A percentile compares a stretch with the other conserved stretches of the same genome.
Conservation (phyloP, 2,329 filamentous ascomycete species). For the Exophiala sideris region DNA sequence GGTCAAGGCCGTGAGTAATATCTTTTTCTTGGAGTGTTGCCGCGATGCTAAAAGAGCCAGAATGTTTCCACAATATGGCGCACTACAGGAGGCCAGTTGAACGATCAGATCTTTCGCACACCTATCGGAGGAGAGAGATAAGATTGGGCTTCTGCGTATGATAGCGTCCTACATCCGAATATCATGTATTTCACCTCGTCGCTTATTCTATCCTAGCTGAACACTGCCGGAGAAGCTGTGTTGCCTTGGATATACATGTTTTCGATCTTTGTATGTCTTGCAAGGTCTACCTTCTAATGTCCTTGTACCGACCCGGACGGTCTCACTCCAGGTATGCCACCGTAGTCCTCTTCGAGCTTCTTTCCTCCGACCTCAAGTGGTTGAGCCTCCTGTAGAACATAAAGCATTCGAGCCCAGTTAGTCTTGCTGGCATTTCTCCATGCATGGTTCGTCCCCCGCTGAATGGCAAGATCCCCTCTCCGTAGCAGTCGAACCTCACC, state of each 20-base stretch:
- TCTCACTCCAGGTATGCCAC: slow-evolving; percentile 7
- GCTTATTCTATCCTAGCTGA: not conserved
- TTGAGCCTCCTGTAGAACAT: slow-evolving; percentile 19
- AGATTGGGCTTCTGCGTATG: not conserved
- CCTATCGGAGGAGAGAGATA: not conserved
- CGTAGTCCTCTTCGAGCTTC: slow-evolving; percentile 22
- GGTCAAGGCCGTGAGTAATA: not conserved
- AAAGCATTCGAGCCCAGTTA: slow-evolving; percentile 21
- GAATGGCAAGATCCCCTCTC: slow-evolving; percentile 52
- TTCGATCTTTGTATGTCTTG: not conserved
- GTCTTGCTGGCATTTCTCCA: slow-evolving; percentile 37
- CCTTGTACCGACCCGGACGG: not conserved
- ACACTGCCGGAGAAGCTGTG: not conserved
- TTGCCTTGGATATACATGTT: not conserved
- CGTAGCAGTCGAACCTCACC: slow-evolving; percentile 46
- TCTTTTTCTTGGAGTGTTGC: too few relatives aligned
- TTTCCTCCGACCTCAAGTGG: slow-evolving; percentile 9
- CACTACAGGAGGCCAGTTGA: slow-evolving; percentile 1
- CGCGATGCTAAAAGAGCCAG: not conserved
- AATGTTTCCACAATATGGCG: not conserved
- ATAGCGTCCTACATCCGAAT: not conserved
- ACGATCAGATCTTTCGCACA: not conserved
- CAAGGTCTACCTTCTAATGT: not conserved
- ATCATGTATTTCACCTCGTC: not conserved
- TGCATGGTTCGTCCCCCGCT: slow-evolving; percentile 44